Conservation (phyloP, 495 filamentous ascomycete genomes). For the Podospora bellae-mahoneyi region DNA sequence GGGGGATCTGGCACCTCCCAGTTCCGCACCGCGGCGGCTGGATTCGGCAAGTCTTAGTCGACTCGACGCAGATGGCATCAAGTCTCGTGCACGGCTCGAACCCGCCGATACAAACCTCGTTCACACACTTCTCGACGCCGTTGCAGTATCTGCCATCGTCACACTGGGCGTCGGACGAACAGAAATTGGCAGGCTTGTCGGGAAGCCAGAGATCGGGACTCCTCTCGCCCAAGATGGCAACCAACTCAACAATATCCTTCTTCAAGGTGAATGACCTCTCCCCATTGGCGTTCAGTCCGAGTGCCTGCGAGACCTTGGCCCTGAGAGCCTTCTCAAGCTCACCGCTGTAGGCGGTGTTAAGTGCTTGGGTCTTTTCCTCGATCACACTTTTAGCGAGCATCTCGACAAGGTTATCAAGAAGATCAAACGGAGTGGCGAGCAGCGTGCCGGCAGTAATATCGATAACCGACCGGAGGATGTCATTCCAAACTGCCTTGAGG, state of each 20-base stretch:
- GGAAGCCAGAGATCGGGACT: conserved; percentile 16
- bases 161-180: conserved; percentile 16
- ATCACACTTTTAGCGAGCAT: conserved; percentile 13
- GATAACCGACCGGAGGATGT: conserved; percentile 15
- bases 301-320: conserved; percentile 3
- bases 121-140: conserved; percentile 20
- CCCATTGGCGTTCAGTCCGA: conserved; percentile 19
- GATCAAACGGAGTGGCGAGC: conserved; percentile 17
- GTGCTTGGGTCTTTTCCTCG: conserved; percentile 17
- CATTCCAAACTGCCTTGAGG: conserved; percentile 15
- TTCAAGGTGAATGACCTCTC: conserved; percentile 19
- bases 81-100: neutral
- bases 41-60: conserved; percentile 10
- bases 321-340: conserved; percentile 20
- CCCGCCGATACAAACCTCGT: conserved; percentile 15
- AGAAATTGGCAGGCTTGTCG: conserved; percentile 19
- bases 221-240: conserved; percentile 9
- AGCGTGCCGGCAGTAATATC: conserved; percentile 17
- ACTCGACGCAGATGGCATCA: conserved; percentile 15
- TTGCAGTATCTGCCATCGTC: conserved; percentile 16
- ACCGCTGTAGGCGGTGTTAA: conserved; percentile 12
- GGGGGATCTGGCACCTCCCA: neutral
- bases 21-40: neutral
- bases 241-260: conserved; percentile 19
- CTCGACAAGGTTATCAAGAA: conserved; percentile 19